phyloP scores from a whole-genome alignment of 129 eudicot genomes.

The Deinandra increscens region DNA sequence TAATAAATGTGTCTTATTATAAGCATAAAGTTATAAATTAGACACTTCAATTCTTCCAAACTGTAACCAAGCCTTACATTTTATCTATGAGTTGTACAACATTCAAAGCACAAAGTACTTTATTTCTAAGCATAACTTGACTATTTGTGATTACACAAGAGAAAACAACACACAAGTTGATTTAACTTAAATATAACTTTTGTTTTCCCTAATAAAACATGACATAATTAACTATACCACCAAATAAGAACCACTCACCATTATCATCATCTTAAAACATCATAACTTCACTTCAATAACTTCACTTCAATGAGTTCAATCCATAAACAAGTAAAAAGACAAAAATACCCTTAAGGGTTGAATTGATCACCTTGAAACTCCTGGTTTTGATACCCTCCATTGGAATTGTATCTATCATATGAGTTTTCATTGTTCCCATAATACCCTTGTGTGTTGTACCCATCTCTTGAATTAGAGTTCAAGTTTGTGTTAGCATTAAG shows the following conservation, averaged over 20 bases:
- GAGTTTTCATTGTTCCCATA: slow-evolving; percentile 40
- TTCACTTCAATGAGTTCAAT: slow-evolving; percentile 8
- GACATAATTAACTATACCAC: slow-evolving; percentile 36
- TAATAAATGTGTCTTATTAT: not conserved
- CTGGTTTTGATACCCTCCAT: slow-evolving; percentile 46
- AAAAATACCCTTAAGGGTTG: slow-evolving; percentile 43
- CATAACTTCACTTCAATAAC: not conserved
- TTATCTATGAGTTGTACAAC: not conserved
- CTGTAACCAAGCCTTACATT: not conserved
- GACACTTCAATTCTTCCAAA: not conserved
- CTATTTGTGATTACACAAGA: slow-evolving; percentile 17
- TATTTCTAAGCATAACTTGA: slow-evolving; percentile 30
- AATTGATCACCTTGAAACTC: slow-evolving; percentile 24
- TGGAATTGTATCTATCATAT: slow-evolving; percentile 40
- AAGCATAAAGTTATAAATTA: not conserved
- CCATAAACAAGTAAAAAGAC: slow-evolving; percentile 23
- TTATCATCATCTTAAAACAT: not conserved
- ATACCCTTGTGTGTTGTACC: slow-evolving; percentile 36
- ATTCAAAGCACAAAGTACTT: slow-evolving; percentile 7
- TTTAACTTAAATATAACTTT: slow-evolving; percentile 19
- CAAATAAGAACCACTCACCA: not conserved
- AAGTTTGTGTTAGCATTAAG: slow-evolving; percentile 15
- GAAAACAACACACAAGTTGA: slow-evolving; percentile 27
- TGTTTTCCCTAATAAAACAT: slow-evolving; percentile 33
- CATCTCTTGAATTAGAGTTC: slow-evolving; percentile 36